Base-by-base conservation (phyloP, 2,329 filamentous ascomycete genomes). In the Arthrobotrys sinensis region DNA sequence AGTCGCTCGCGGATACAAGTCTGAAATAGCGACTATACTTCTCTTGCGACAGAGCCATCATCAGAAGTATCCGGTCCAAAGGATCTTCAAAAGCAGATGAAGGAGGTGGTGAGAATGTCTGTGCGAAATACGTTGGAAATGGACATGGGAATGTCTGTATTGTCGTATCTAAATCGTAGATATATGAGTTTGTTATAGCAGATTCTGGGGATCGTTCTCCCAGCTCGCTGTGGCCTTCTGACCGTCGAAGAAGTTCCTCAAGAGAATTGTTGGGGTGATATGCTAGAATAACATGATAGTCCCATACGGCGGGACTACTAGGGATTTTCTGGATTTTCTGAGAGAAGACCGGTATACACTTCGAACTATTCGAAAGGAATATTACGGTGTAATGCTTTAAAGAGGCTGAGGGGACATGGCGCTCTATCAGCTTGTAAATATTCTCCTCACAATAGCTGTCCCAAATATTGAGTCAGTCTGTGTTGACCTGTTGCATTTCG, bases 361-460 rank as follows among this genome's bases (percentile, higher is more conserved):
- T 79, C 24, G 64, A 60, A 14, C 64, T 34, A 50, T 81, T 81
- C 19, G 81, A 81, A n/a, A 81, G 80, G 34, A 81, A 81, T 24
- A 80, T 70, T 60, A 81, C 80, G 28, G 69, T 80, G 21, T 77
- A 81, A 50, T 76, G 21, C 21, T 64, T 71, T 12, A 71, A 50
- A 19, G 76, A 73, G 8, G 52, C 48, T 11, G 67, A 24, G 46
- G 71, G 43, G 32, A 81, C 53, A 50, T 80, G 67, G 24, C 75
- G 69, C 24, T 80, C 64, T 28, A 81, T 38, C 32, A 81, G 68
- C 45, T 79, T 79, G 68, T 81, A 80, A 38, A 81, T 80, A 28
- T 81, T 81, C 65, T 81, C 81, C 48, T 81, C 81, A 50, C 81
- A 81, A 36, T 81, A 81, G 48, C 81, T 81, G 28, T 7, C 3